Base-by-base conservation (phyloP, 371 early-diverging fungal species). In the Apophysomyces ossiformis region DNA sequence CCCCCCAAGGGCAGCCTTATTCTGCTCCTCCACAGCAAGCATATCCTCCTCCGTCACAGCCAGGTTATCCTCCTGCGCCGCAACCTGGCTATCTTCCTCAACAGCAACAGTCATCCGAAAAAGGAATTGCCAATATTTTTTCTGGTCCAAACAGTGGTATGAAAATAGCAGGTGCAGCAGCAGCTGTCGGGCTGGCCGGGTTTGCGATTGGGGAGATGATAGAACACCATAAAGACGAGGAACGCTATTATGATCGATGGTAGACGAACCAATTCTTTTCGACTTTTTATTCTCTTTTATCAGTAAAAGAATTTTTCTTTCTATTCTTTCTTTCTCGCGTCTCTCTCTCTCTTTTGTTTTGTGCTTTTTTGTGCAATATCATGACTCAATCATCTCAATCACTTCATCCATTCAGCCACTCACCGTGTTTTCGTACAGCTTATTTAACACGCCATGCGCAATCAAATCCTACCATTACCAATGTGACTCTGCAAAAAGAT, bases 131-230 rank as follows among this genome's bases (percentile, higher is more conserved):
- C 21, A 50, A 8, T n/a, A 18, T 50, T 1, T 21, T 50, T 26
- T 50, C 54, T 9, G 54, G 54, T 50, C 54, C 54, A 21, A 50
- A 50, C 12, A 76, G 64, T 32, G 82, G 78, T 38, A 71, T 76
- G 73, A 82, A 82, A 36, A 26, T 79, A 3, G 82, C 78, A 36
- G 82, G 67, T 47, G 82, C 70, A 38, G 81, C 78, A 21, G 78
- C 76, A 4, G 79, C 65, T 56, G 82, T 63, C 36, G 82, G 78
- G 47, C 56, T 76, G 16, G 75, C 72, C 11, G 82, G 77, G 46
- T 76, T 71, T 59, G 82, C 73, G 64, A 65, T 81, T 61, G 58
- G 70, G 12, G 82, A 81, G 65, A 65, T 76, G 37, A 67, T 73
- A 26, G 73, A 76, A 15, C 82, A 81, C 45, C 77, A 78, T 39